These are phyloP conservation scores for Pythium phragmitis DNA, from an alignment of 352 stramenopile genomes.

Conservation along the genomic window DNA sequence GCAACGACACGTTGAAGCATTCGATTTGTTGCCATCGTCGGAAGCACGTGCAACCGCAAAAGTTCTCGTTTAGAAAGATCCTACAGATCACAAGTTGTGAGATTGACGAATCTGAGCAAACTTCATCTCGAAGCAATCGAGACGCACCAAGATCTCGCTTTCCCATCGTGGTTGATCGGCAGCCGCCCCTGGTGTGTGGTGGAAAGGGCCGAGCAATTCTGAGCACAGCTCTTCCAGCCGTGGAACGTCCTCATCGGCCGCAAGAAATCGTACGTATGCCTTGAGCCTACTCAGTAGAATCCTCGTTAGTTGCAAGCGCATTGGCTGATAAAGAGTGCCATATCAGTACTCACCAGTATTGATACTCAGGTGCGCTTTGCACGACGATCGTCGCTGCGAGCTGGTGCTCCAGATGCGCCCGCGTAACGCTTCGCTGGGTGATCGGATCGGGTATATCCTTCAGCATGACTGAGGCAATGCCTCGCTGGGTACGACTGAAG, in stretches of 20 bases:
- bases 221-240: constrained; percentile 75
- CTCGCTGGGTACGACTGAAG: constrained; percentile 66
- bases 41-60: constrained; percentile 67
- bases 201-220: constrained; percentile 78
- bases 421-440: constrained; percentile 79
- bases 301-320: neutral
- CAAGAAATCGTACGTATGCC: constrained; percentile 80
- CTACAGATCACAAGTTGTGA: constrained; percentile 37
- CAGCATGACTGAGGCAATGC: constrained; percentile 69
- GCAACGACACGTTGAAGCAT: constrained; percentile 78
- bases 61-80: constrained; percentile 70
- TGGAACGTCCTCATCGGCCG: constrained; percentile 72
- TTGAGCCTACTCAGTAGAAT: constrained; percentile 48
- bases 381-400: constrained; percentile 58
- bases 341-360: constrained; percentile 61
- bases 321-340: neutral
- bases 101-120: neutral
- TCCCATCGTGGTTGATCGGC: constrained; percentile 6
- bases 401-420: constrained; percentile 84
- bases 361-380: constrained; percentile 75
- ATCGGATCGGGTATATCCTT: constrained; percentile 67
- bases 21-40: constrained; percentile 77
- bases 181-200: constrained; percentile 36
- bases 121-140: neutral
- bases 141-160: constrained; percentile 14